Evolutionary conservation across 169 alveolate genomes (phyloP), one percentile per base, ranked within the genome.

Genomic region (Plasmodium ovale): DNA sequence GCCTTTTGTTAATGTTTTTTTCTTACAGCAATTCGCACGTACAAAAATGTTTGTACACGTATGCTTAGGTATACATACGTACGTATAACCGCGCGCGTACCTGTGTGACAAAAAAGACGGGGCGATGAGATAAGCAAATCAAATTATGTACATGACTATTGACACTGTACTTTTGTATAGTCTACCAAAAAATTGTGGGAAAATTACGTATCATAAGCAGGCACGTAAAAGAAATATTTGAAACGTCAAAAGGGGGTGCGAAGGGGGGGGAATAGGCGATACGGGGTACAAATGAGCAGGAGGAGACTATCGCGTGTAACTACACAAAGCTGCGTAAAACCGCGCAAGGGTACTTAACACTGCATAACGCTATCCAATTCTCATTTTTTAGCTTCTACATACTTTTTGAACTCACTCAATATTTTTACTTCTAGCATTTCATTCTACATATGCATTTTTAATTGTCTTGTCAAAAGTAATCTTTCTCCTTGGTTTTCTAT

Each of bases 31-130:
- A n/a, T n/a, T 27, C 73, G 35, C 42, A 25, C 1, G 35, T 65
- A 65, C 59, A 31, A 31, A 65, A 29, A 33, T 12, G 31, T 65
- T n/a, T 65, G 31, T 39, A 35, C 65, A 47, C 49, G 67, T n/a
- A 33, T 21, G 10, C 21, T 25, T 60, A 29, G 21, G 21, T 60
- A 60, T 60, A 60, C 23, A 60, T 60, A 29, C 44, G 29, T 60
- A 60, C 21, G 29, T 60, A 60, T 12, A 60, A 5, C 21, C 23
- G 29, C 23, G 27, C 27, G 27, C 10, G 10, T 29, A 60, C 23
- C 9, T 27, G 29, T 29, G 21, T 29, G 21, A 5, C 21, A 12
- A 60, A 3, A 51, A 3, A n/a, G 60, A 10, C 5, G 19, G 60
- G 19, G 60, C 27, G 3, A 51, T 7, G 19, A 6, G 23, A 12